Evolutionary conservation across 148 eudicot species (phyloP).

Genomic region (Cornus florida): DNA sequence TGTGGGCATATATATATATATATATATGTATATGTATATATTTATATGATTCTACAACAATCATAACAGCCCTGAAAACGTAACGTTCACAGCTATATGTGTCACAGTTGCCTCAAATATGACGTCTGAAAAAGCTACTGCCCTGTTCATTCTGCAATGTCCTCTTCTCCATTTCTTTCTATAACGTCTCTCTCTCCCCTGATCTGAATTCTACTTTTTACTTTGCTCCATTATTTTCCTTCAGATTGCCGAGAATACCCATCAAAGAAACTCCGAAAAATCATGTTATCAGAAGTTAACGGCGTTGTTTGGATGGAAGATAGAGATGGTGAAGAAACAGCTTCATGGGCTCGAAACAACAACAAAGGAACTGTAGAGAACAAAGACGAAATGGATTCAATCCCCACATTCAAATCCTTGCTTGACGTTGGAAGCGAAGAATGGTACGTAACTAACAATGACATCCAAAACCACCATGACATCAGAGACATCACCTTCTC

Average conservation of each 20-base stretch:
- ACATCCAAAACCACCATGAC: constrained; percentile 19
- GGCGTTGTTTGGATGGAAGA: constrained; percentile 41
- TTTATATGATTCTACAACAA: background rate
- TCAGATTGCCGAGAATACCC: background rate
- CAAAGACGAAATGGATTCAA: constrained; percentile 30
- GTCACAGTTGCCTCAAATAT: constrained; percentile 10
- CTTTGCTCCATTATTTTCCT: constrained; percentile 6
- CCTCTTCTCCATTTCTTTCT: constrained; percentile 1
- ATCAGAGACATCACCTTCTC: constrained; percentile 29
- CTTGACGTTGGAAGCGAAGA: constrained; percentile 57
- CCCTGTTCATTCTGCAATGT: constrained; percentile 22
- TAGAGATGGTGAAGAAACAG: constrained; percentile 11
- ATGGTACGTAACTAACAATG: constrained; percentile 41
- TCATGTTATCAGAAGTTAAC: constrained; percentile 35
- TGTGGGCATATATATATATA: background rate
- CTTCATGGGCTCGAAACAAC: constrained; percentile 27
- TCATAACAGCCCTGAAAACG: constrained; percentile 19
- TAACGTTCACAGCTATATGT: constrained; percentile 13
- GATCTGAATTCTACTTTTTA: too few species aligned
- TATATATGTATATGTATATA: background rate
- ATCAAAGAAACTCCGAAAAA: background rate
- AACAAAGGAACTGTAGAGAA: constrained; percentile 23
- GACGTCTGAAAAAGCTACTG: constrained; percentile 17
- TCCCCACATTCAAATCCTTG: constrained; percentile 61
- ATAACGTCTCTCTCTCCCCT: too few species aligned